Evolutionary conservation across 352 stramenopile species (phyloP).

Genomic region (Globisporangium ultimum): DNA sequence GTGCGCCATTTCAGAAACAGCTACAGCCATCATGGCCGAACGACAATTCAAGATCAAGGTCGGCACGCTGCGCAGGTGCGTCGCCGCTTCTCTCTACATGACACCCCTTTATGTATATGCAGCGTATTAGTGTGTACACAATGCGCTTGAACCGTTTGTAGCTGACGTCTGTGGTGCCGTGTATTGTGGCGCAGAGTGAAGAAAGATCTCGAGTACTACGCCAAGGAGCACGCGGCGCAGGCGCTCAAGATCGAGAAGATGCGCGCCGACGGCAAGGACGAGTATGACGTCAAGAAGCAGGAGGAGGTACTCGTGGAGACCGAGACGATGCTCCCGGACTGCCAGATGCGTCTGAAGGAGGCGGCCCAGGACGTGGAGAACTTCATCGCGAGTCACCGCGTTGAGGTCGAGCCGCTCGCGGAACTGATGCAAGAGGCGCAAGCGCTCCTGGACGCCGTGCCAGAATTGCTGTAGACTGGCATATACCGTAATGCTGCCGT

Average conservation of each 20-base stretch:
- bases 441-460: slow-evolving; percentile 38
- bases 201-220: slow-evolving; percentile 83
- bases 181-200: slow-evolving; percentile 40
- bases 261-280: slow-evolving; percentile 50
- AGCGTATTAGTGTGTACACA: neutral
- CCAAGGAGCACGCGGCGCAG: slow-evolving; percentile 63
- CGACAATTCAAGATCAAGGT: slow-evolving; percentile 84
- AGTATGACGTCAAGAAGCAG: slow-evolving; percentile 79
- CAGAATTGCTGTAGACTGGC: slow-evolving; percentile 19
- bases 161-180: no score
- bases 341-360: slow-evolving; percentile 61
- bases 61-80: slow-evolving; percentile 61
- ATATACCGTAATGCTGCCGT: neutral
- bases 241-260: slow-evolving; percentile 59
- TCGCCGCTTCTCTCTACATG: neutral
- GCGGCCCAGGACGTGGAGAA: slow-evolving; percentile 46
- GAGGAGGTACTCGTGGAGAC: slow-evolving; percentile 79
- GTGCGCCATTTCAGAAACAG: neutral
- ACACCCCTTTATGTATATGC: neutral
- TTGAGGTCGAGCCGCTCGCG: slow-evolving; percentile 30
- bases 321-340: slow-evolving; percentile 80
- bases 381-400: slow-evolving; percentile 40
- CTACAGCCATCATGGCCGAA: slow-evolving; percentile 37
- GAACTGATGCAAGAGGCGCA: slow-evolving; percentile 43
- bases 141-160: no score